Base-by-base conservation (phyloP, 306 rosid genomes). In the Bauhinia variegata region DNA sequence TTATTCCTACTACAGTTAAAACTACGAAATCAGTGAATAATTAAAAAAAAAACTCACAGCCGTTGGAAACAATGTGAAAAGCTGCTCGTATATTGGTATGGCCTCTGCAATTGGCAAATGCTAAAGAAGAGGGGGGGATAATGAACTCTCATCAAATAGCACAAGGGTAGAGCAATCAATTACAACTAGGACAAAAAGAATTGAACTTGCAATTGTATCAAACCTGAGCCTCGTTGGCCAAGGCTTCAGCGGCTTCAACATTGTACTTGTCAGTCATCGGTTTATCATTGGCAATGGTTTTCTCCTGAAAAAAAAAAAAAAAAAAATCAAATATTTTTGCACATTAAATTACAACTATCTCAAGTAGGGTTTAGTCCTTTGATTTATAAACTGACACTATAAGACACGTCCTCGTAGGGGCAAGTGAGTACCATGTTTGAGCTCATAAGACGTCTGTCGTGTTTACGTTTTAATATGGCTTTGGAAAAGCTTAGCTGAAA, bases 81-180 rank as follows among this genome's bases (percentile, higher is more conserved):
- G 92, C 54, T 92, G 87, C 85, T 92, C 98, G 62, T 89, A 89
- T 49, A 92, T 81, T 6, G 96, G 87, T 19, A 71, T 84, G 16
- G 98, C 96, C 79, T 92, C 98, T 9, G 84, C 72, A 71, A 92
- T 85, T 2, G 96, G 88, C 82, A 89, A 89, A 74, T 63, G 91
- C 98, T 92, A 56, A 68, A 55, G 32, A 71, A 18, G n/a, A 72
- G 28, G 63, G 18, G 74, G 47, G 34, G 56, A 68, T 11, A 60
- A 79, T 38, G 36, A 23, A 31, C 46, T 33, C 16, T 47, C 34
- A 15, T 39, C 46, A 28, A 55, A 59, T 5, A 68, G 13, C 19
- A 44, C n/a, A 64, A 14, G 52, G 39, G 51, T 10, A 4, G 50
- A 11, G 6, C 11, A 18, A 15, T 33, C 30, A 6, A n/a, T 41